These are phyloP conservation scores for Calonectria ilicicola DNA, from an alignment of 2,329 filamentous ascomycete species.

Conservation along the genomic window DNA sequence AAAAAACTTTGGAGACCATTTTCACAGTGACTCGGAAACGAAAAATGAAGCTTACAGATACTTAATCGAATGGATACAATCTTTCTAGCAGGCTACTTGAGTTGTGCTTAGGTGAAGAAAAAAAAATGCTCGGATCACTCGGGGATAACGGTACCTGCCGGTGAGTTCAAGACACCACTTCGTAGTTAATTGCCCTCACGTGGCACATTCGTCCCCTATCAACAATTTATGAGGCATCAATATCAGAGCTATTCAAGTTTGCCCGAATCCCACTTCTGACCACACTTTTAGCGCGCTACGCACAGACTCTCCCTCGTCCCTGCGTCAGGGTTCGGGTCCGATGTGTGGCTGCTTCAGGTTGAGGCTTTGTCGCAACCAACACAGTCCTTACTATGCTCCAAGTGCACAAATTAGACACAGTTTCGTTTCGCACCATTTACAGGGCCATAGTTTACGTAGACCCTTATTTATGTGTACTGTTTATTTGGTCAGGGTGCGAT, in stretches of 20 bases:
- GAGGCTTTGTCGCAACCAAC: neutral
- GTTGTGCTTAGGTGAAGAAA: too few species aligned
- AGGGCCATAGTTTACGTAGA: neutral
- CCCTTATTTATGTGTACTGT: neutral
- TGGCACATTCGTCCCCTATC: slow-evolving; percentile 10
- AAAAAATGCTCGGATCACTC: too few species aligned
- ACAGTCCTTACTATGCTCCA: neutral
- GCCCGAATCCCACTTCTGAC: slow-evolving; percentile 13
- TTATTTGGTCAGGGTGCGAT: neutral
- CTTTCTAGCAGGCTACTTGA: too few species aligned
- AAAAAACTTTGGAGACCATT: too few species aligned
- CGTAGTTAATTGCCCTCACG: neutral
- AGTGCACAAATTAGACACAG: neutral
- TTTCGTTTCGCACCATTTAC: neutral
- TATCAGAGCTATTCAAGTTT: neutral
- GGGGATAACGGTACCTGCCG: too few species aligned
- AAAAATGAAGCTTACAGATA: too few species aligned
- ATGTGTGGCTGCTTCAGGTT: slow-evolving; percentile 5
- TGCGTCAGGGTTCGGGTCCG: slow-evolving; percentile 28
- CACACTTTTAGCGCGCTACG: neutral
- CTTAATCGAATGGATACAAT: too few species aligned
- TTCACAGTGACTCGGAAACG: too few species aligned
- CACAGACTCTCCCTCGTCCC: neutral
- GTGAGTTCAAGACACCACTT: neutral
- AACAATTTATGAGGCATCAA: neutral